These are phyloP conservation scores for Russula compacta DNA, from an alignment of 768 basidiomycete species.

Conservation along the genomic window DNA sequence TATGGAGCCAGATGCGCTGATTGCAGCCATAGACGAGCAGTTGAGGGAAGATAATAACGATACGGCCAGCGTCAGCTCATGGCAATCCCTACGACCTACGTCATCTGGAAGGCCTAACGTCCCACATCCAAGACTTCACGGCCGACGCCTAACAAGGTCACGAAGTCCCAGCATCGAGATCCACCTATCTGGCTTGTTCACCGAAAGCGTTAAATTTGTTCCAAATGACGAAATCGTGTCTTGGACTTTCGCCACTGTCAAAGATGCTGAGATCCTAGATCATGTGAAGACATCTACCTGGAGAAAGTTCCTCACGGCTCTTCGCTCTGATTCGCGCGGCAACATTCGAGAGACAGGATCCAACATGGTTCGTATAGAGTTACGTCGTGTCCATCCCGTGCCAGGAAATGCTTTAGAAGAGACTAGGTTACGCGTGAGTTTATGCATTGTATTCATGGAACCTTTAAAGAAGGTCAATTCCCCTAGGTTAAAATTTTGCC, in stretches of 20 bases:
- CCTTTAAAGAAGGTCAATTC: conserved; percentile 3
- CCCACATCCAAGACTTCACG: conserved; percentile 1
- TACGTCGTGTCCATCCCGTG: conserved; percentile 66
- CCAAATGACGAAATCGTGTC: conserved; percentile 51
- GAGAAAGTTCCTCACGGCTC: conserved; percentile 89
- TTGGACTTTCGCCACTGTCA: conserved; percentile 56
- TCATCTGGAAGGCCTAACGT: conserved; percentile 24
- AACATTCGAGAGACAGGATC: conserved; percentile 87
- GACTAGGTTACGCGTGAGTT: conserved; percentile 62
- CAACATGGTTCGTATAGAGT: conserved; percentile 85
- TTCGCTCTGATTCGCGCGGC: conserved; percentile 77
- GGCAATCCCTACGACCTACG: conserved; percentile 72
- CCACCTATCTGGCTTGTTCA: conserved; percentile 50
- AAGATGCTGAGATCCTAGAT: conserved; percentile 82
- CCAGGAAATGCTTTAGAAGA: conserved; percentile 63
- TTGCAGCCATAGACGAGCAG: conserved; percentile 91
- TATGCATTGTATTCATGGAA: neutral
- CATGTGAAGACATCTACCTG: conserved; percentile 98
- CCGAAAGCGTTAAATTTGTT: conserved; percentile 58
- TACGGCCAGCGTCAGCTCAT: conserved; percentile 72
- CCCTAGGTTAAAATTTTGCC: conserved; percentile 81
- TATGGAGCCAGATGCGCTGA: conserved; percentile 63
- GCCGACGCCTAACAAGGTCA: conserved; percentile 62
- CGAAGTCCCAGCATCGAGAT: conserved; percentile 81
- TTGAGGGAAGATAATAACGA: conserved; percentile 67